Conservation (phyloP, 345 rosid species). For the Syzygium jambos region DNA sequence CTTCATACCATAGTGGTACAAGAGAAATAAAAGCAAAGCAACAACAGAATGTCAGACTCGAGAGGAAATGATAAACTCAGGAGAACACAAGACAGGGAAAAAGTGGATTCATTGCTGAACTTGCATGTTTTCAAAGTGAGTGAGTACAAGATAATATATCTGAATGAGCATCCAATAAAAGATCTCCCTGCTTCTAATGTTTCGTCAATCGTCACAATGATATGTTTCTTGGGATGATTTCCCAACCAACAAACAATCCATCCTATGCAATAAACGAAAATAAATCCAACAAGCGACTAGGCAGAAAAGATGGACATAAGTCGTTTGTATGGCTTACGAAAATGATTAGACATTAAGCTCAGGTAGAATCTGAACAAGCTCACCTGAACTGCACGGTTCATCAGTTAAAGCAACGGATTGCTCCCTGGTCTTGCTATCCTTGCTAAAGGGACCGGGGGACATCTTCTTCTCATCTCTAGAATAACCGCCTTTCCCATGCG, state of each 20-base stretch:
- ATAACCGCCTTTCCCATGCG: constrained; percentile 1
- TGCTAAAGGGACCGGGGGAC: constrained; percentile 1
- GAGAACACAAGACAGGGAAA: not conserved
- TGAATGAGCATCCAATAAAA: not conserved
- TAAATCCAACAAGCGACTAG: not conserved
- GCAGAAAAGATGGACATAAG: not conserved
- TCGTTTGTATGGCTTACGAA: not conserved
- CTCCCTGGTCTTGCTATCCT: constrained; percentile 8
- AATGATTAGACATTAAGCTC: not conserved
- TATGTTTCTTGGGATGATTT: not conserved
- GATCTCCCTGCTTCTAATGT: not conserved
- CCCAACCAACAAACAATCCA: not conserved
- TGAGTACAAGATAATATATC: not conserved
- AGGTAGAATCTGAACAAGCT: not conserved
- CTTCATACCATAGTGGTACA: not conserved
- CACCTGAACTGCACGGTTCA: constrained; percentile 28
- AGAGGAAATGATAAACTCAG: not conserved
- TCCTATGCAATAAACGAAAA: not conserved
- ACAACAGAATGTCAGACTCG: not conserved
- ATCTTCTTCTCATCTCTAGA: constrained; percentile 11
- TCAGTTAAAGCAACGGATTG: constrained; percentile 2
- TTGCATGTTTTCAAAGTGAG: not conserved
- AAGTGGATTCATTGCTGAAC: not conserved
- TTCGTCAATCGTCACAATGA: not conserved
- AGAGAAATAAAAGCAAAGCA: not conserved